These are phyloP conservation scores for Acanthamoeba triangularis DNA, from an alignment of 208 protist species.

Conservation along the genomic window DNA sequence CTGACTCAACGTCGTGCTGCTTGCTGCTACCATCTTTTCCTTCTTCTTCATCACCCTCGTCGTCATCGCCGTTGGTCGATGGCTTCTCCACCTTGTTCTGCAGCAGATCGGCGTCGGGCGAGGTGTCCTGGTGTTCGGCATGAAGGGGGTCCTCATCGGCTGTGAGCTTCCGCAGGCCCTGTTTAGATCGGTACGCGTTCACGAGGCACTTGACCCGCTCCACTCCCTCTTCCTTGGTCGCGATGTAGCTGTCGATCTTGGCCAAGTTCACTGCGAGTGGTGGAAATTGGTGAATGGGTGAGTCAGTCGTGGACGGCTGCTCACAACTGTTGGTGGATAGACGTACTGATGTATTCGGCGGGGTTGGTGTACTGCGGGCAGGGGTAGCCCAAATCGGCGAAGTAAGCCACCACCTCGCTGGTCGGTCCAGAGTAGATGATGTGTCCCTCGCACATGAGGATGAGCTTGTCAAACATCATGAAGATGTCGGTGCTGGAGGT, in stretches of 20 bases:
- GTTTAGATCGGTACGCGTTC: not conserved
- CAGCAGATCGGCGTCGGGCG: not conserved
- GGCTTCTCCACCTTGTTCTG: not conserved
- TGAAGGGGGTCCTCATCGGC: not conserved
- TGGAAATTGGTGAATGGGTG: not conserved
- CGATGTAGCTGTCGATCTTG: constrained; percentile 56
- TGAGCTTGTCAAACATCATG: constrained; percentile 72
- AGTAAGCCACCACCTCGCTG: constrained; percentile 43
- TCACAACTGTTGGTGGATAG: too few relatives aligned
- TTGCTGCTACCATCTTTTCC: too few relatives aligned
- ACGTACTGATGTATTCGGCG: constrained; percentile 76
- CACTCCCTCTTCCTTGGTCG: not conserved
- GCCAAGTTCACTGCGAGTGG: constrained; percentile 13
- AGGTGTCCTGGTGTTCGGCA: not conserved
- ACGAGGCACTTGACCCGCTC: not conserved
- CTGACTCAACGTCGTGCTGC: too few relatives aligned
- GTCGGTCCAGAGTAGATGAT: constrained; percentile 41
- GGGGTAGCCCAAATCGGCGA: constrained; percentile 44
- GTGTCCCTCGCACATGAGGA: constrained; percentile 53
- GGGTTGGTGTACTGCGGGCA: constrained; percentile 79
- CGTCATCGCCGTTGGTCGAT: not conserved
- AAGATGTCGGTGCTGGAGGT: constrained; percentile 73
- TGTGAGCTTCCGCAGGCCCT: not conserved
- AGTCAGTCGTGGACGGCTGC: not conserved
- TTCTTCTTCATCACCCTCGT: too few relatives aligned